Conservation (phyloP, 768 basidiomycete genomes). For the Neoboletus subvelutipes region DNA sequence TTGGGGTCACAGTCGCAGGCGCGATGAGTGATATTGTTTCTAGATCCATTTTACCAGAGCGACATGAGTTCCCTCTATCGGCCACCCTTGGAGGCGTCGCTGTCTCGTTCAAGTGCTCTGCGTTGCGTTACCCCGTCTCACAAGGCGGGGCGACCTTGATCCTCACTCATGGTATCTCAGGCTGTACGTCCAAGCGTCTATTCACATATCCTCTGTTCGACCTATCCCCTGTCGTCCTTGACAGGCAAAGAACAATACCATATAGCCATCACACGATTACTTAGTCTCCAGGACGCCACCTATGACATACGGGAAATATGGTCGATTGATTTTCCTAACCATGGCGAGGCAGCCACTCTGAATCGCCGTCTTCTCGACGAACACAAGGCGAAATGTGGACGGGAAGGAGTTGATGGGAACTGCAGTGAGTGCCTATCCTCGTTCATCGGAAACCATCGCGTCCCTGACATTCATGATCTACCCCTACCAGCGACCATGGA, state of each 20-base stretch:
- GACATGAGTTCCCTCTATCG: slow-evolving; percentile 16
- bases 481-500: slow-evolving; percentile 23
- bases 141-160: slow-evolving; percentile 25
- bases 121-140: slow-evolving; percentile 28
- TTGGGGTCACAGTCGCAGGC: background rate
- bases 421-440: slow-evolving; percentile 22
- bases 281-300: slow-evolving; percentile 12
- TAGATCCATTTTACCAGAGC: slow-evolving; percentile 13
- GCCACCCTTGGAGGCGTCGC: slow-evolving; percentile 18
- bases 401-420: slow-evolving; percentile 4
- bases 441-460: background rate
- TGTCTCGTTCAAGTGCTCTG: slow-evolving; percentile 21
- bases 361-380: slow-evolving; percentile 30
- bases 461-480: background rate
- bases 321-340: slow-evolving; percentile 37
- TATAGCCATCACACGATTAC: slow-evolving; percentile 15
- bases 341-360: slow-evolving; percentile 34
- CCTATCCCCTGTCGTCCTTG: background rate
- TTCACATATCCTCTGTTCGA: background rate
- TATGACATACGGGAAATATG: slow-evolving; percentile 33
- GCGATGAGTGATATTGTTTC: slow-evolving; percentile 1
- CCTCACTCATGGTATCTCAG: slow-evolving; percentile 28
- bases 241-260: slow-evolving; percentile 34
- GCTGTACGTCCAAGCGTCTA: slow-evolving; percentile 19
- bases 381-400: slow-evolving; percentile 15